Conservation (phyloP, 805 yeast genomes). For the Saturnispora gosingensis region DNA sequence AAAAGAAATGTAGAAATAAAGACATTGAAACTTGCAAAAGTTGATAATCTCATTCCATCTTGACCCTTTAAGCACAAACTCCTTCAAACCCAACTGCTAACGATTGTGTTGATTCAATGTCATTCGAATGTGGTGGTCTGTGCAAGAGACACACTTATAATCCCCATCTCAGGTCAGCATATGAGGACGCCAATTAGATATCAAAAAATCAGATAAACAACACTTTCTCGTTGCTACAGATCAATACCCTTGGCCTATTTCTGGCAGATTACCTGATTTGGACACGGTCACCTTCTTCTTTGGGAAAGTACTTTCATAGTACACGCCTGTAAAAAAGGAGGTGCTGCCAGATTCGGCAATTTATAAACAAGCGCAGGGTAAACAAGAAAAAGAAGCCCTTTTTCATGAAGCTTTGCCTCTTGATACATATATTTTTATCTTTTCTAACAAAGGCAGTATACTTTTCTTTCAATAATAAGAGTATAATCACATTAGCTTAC, state of each 20-base stretch:
- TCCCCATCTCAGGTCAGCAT: not conserved
- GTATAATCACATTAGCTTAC: not conserved
- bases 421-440: not conserved
- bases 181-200: not conserved
- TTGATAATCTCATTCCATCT: no score
- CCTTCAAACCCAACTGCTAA: no score
- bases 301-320: not conserved
- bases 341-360: not conserved
- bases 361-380: not conserved
- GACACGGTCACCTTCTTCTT: not conserved
- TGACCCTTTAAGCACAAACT: no score
- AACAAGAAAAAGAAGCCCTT: not conserved
- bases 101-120: not conserved
- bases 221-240: not conserved
- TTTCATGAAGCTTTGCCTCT: not conserved
- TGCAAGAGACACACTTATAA: not conserved
- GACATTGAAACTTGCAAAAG: no score
- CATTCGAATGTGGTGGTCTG: not conserved
- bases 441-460: not conserved
- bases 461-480: not conserved
- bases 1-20: no score
- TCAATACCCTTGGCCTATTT: not conserved
- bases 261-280: not conserved
- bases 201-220: not conserved
- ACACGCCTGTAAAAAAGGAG: not conserved